Conservation (phyloP, 225 moss, liverwort and hornwort genomes). For the Lunularia cruciata region DNA sequence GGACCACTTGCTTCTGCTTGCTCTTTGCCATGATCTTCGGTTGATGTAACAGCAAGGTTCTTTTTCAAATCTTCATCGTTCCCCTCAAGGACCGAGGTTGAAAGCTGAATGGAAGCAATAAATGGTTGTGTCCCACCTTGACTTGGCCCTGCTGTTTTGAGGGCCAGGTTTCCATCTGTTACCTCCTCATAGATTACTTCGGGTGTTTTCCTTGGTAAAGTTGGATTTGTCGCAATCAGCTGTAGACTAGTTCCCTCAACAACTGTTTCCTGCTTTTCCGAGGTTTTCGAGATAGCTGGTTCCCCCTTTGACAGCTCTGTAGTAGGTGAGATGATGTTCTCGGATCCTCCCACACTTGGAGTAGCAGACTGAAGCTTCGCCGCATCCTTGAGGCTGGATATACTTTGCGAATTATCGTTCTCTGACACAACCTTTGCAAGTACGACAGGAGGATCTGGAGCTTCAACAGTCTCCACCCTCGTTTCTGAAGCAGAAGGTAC, state of each 20-base stretch:
- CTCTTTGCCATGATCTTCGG: not conserved
- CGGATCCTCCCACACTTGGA: constrained; percentile 28
- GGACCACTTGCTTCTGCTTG: not conserved
- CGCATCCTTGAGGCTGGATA: constrained; percentile 34
- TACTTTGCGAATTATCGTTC: constrained; percentile 32
- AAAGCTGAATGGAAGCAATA: constrained; percentile 8
- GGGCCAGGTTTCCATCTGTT: constrained; percentile 8
- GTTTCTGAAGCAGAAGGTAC: constrained; percentile 23
- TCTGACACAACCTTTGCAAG: constrained; percentile 23
- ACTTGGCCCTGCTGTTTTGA: constrained; percentile 15
- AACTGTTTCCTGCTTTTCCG: constrained; percentile 10
- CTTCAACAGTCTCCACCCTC: constrained; percentile 24
- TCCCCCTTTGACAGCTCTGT: constrained; percentile 30
- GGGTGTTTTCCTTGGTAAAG: not conserved
- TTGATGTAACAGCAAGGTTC: not conserved
- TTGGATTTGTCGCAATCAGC: not conserved
- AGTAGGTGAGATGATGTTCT: constrained; percentile 24
- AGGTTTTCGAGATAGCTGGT: constrained; percentile 14
- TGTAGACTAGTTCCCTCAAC: not conserved
- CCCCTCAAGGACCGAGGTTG: not conserved
- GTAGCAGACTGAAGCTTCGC: constrained; percentile 30
- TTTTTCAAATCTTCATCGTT: constrained; percentile 9
- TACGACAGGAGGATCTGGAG: constrained; percentile 30
- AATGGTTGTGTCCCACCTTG: constrained; percentile 7
- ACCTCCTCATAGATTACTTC: not conserved